These are phyloP conservation scores for Pelargonium cotyledonis DNA, from an alignment of 441 rosid genomes.

Conservation along the genomic window DNA sequence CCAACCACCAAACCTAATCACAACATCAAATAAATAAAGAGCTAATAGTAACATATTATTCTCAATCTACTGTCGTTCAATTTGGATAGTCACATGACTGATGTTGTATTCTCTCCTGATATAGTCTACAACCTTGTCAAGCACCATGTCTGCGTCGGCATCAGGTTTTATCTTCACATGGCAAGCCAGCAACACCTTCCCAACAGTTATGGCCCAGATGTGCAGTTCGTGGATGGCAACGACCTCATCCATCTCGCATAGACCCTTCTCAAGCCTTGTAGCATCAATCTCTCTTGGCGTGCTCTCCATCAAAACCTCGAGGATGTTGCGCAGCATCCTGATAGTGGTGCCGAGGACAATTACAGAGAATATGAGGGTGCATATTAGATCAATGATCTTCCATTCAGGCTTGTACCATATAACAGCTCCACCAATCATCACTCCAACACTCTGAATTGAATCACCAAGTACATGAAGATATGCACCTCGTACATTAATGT, in stretches of 20 bases:
- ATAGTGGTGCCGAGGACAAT: constrained; percentile 52
- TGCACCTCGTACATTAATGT: constrained; percentile 59
- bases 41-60: no score
- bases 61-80: constrained; percentile 40
- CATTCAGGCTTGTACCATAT: constrained; percentile 69
- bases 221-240: constrained; percentile 61
- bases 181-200: constrained; percentile 53
- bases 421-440: constrained; percentile 65
- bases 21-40: no score
- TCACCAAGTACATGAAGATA: constrained; percentile 71
- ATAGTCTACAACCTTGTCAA: constrained; percentile 48
- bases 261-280: constrained; percentile 53
- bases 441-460: constrained; percentile 67
- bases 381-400: constrained; percentile 60
- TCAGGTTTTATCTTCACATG: constrained; percentile 51
- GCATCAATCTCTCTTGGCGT: constrained; percentile 65
- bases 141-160: constrained; percentile 48
- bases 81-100: constrained; percentile 59
- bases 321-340: constrained; percentile 51
- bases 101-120: constrained; percentile 48
- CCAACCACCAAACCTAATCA: no score
- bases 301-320: constrained; percentile 73
- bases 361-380: constrained; percentile 55
- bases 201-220: constrained; percentile 69
- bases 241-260: constrained; percentile 63